Percentiles rank a stretch among this genome's conserved stretches.
These are phyloP conservation scores for Esteya vermicola DNA, from an alignment of 2,329 filamentous ascomycete species.

Conservation along the genomic window DNA sequence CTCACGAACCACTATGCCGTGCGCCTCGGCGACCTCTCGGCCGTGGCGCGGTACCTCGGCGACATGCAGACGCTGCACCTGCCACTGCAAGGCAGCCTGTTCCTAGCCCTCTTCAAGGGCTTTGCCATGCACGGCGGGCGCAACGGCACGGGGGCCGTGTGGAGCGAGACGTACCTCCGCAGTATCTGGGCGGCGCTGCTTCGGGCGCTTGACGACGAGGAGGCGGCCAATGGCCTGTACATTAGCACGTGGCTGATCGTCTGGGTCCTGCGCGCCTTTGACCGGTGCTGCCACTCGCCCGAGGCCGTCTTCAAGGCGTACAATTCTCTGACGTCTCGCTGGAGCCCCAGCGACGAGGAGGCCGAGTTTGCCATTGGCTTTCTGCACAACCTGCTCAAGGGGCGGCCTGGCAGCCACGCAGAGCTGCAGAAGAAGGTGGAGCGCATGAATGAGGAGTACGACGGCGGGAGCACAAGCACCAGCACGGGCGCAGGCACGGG, in stretches of 20 bases:
- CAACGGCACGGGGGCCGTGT: constrained; percentile 43
- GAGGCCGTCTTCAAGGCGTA: constrained; percentile 41
- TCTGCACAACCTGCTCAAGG: constrained; percentile 25
- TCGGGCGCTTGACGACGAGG: constrained; percentile 31
- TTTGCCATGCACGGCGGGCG: constrained; percentile 61
- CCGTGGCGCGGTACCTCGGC: constrained; percentile 55
- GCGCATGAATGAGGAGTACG: too few species aligned
- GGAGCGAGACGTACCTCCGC: constrained; percentile 57
- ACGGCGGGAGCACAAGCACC: background rate
- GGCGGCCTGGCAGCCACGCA: too few species aligned
- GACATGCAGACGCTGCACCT: constrained; percentile 66
- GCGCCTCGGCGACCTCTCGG: constrained; percentile 54
- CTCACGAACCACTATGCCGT: constrained; percentile 63
- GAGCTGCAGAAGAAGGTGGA: background rate
- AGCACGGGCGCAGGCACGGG: background rate
- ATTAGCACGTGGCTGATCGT: constrained; percentile 47
- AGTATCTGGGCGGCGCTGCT: constrained; percentile 53
- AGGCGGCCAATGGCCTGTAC: constrained; percentile 30
- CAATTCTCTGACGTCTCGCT: constrained; percentile 30
- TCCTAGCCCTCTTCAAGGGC: constrained; percentile 68
- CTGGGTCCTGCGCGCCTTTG: constrained; percentile 49
- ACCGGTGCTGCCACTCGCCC: constrained; percentile 38
- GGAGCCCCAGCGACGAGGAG: constrained; percentile 26
- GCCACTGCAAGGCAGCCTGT: constrained; percentile 60
- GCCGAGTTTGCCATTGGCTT: constrained; percentile 32